Conservation (phyloP, 228 moss, liverwort and hornwort species). For the Sphagnum fallax region DNA sequence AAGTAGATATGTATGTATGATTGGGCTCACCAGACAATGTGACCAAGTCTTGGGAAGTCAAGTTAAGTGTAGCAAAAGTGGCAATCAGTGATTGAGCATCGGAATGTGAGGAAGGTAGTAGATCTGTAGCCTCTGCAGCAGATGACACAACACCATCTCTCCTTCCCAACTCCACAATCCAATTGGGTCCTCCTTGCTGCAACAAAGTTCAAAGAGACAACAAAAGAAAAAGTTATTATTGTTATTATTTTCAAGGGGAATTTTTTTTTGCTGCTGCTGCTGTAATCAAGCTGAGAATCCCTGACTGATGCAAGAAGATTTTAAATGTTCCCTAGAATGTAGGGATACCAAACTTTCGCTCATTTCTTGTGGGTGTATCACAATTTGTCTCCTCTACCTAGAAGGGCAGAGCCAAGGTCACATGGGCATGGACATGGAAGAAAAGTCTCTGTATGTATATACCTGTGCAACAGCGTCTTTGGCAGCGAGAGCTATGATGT, state of each 20-base stretch:
- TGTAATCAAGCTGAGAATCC: background rate
- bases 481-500: conserved; percentile 67
- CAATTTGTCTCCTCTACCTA: no score
- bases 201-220: background rate
- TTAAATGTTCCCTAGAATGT: background rate
- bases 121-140: conserved; percentile 16
- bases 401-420: no score
- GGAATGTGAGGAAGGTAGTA: conserved; percentile 32
- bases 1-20: no score
- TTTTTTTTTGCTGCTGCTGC: background rate
- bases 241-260: no score
- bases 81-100: conserved; percentile 28
- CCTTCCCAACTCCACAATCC: conserved; percentile 52
- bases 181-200: conserved; percentile 61
- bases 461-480: conserved; percentile 63
- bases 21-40: conserved; percentile 51
- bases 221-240: background rate
- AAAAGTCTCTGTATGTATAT: background rate
- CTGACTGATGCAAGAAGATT: background rate
- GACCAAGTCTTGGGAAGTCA: conserved; percentile 49
- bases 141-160: conserved; percentile 43
- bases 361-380: no score
- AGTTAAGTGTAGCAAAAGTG: conserved; percentile 32
- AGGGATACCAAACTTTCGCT: no score
- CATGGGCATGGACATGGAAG: no score